Conservation (phyloP, 495 filamentous ascomycete species). For the Aspergillus egyptiacus region DNA sequence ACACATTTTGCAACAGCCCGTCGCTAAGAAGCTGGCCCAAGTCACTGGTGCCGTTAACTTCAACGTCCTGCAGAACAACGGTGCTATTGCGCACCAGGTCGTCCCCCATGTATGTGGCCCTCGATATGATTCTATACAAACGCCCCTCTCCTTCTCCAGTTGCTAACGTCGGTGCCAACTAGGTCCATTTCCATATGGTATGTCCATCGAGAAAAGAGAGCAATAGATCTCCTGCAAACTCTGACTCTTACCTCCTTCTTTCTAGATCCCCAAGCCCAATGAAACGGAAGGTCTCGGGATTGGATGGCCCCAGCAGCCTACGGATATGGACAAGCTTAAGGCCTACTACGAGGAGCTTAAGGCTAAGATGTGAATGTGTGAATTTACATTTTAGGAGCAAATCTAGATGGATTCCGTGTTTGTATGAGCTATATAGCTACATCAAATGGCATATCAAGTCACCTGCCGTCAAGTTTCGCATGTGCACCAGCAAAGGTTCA, state of each 20-base stretch:
- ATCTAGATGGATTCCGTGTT: too few species aligned
- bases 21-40: slow-evolving; percentile 79
- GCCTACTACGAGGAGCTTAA: slow-evolving; percentile 75
- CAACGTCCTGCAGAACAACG: slow-evolving; percentile 98
- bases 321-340: slow-evolving; percentile 81
- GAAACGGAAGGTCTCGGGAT: slow-evolving; percentile 72
- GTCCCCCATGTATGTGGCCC: slow-evolving; percentile 73
- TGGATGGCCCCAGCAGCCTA: slow-evolving; percentile 67
- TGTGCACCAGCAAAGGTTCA: too few species aligned
- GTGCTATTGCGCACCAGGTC: slow-evolving; percentile 82
- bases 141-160: neutral
- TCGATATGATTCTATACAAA: neutral
- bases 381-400: neutral
- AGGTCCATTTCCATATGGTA: slow-evolving; percentile 95
- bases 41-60: slow-evolving; percentile 73
- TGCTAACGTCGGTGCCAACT: neutral
- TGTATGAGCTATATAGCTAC: too few species aligned
- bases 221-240: slow-evolving; percentile 11
- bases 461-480: too few species aligned
- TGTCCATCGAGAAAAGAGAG: slow-evolving; percentile 11
- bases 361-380: slow-evolving; percentile 66
- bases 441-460: too few species aligned
- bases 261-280: slow-evolving; percentile 92
- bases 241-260: neutral
- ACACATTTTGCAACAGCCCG: slow-evolving; percentile 48